A percentile compares a stretch with the other conserved stretches of the same genome.
These are phyloP conservation scores for Echinochloa phyllopogon DNA, from an alignment of 176 grass and related monocot species.

Conservation along the genomic window DNA sequence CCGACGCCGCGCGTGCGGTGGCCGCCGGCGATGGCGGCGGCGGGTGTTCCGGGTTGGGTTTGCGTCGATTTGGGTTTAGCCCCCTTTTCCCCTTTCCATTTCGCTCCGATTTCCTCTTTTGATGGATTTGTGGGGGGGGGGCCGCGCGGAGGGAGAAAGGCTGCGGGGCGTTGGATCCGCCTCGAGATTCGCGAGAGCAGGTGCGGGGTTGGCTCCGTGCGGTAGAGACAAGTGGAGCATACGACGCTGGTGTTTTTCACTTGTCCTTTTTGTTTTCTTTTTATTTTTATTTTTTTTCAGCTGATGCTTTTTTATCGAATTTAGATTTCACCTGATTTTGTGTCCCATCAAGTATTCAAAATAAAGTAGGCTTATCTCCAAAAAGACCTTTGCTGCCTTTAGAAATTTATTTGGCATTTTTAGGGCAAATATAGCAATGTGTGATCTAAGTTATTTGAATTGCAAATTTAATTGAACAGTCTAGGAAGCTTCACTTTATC, in stretches of 20 bases:
- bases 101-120: slow-evolving; percentile 8
- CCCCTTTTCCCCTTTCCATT: slow-evolving; percentile 21
- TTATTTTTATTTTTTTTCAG: neutral
- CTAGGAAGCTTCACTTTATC: no score
- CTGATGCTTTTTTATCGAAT: neutral
- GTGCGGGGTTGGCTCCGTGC: slow-evolving; percentile 2
- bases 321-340: neutral
- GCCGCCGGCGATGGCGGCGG: slow-evolving; percentile 29
- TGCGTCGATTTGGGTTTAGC: slow-evolving; percentile 59
- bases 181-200: slow-evolving; percentile 39
- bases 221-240: slow-evolving; percentile 49
- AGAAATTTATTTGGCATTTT: neutral
- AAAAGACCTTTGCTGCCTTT: neutral
- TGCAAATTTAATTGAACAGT: neutral
- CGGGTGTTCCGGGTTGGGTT: slow-evolving; percentile 41
- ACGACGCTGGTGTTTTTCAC: slow-evolving; percentile 19
- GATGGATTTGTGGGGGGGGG: neutral
- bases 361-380: neutral
- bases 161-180: slow-evolving; percentile 6
- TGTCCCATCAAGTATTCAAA: neutral
- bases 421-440: no score
- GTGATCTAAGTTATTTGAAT: neutral
- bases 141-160: slow-evolving; percentile 21
- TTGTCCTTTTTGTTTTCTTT: slow-evolving; percentile 8
- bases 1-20: slow-evolving; percentile 6